Evolutionary conservation across 2,329 filamentous ascomycete genomes (phyloP).

Genomic region (Clarireedia homoeocarpa): DNA sequence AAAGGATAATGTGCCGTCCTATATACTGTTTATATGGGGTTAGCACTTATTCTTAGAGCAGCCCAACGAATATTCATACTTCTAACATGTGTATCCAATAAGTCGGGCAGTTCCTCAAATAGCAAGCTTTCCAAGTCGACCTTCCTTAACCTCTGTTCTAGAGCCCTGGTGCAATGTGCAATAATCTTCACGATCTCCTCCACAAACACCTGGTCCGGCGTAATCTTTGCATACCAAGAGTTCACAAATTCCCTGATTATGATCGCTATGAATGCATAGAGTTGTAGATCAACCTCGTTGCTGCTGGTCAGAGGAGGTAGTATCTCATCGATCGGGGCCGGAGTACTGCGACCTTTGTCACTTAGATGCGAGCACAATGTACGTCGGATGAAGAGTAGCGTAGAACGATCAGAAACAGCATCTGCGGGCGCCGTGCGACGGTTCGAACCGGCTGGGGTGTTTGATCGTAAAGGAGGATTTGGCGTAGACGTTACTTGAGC

Average conservation of each 20-base stretch:
- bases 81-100: slow-evolving; percentile 72
- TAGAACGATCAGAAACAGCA: slow-evolving; percentile 69
- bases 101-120: slow-evolving; percentile 78
- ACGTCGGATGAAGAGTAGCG: slow-evolving; percentile 70
- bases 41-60: slow-evolving; percentile 6
- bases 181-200: slow-evolving; percentile 84
- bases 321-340: slow-evolving; percentile 67
- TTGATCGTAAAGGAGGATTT: slow-evolving; percentile 10
- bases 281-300: slow-evolving; percentile 85
- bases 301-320: slow-evolving; percentile 89
- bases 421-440: slow-evolving; percentile 34
- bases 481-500: background rate
- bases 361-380: slow-evolving; percentile 68
- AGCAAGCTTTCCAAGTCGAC: slow-evolving; percentile 77
- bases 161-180: slow-evolving; percentile 78
- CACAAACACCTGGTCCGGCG: slow-evolving; percentile 79
- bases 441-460: slow-evolving; percentile 22
- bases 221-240: slow-evolving; percentile 89
- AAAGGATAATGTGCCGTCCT: slow-evolving; percentile 56
- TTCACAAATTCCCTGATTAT: slow-evolving; percentile 86
- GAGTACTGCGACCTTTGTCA: slow-evolving; percentile 46
- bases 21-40: slow-evolving; percentile 49
- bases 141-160: slow-evolving; percentile 77
- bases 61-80: slow-evolving; percentile 41
- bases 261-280: slow-evolving; percentile 88